Conservation (phyloP, 108 stramenopile species). For the Cylindrotheca closterium region DNA sequence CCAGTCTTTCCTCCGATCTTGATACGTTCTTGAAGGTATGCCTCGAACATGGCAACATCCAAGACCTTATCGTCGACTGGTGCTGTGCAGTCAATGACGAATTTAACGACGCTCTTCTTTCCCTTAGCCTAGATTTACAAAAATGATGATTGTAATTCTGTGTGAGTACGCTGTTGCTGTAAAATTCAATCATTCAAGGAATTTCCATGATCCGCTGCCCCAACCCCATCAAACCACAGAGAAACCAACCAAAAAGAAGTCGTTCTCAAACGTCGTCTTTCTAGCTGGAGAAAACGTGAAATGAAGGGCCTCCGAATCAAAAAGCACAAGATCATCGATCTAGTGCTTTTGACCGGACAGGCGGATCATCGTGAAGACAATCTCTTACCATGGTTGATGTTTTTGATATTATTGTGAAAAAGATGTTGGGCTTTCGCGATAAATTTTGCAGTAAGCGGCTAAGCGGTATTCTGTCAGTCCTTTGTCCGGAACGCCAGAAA, state of each 20-base stretch:
- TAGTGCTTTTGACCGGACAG: constrained; percentile 25
- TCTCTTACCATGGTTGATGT: constrained; percentile 45
- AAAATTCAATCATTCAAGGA: not conserved
- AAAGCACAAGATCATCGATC: not conserved
- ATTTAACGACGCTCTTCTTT: constrained; percentile 94
- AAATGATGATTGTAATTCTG: not conserved
- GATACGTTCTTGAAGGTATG: constrained; percentile 97
- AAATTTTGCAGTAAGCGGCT: too few relatives aligned
- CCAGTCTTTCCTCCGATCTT: constrained; percentile 90
- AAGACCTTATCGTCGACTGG: constrained; percentile 99
- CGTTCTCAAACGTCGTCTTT: constrained; percentile 5
- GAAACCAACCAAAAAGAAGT: not conserved
- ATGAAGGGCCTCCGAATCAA: constrained; percentile 32
- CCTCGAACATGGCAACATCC: constrained; percentile 96
- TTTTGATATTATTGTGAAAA: too few relatives aligned
- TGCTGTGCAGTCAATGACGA: constrained; percentile 95
- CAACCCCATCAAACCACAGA: not conserved
- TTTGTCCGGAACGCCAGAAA: too few relatives aligned
- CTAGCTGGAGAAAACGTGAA: constrained; percentile 10
- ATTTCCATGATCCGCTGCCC: not conserved
- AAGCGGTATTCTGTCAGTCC: too few relatives aligned
- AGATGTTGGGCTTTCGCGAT: too few relatives aligned
- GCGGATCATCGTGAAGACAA: constrained; percentile 37
- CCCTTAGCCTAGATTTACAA: constrained; percentile 63
- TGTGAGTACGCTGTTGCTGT: not conserved